Percentiles rank a stretch among this genome's conserved stretches.
phyloP scores from a whole-genome alignment of 192 early-diverging fungal species.

The Pilaira anomala region DNA sequence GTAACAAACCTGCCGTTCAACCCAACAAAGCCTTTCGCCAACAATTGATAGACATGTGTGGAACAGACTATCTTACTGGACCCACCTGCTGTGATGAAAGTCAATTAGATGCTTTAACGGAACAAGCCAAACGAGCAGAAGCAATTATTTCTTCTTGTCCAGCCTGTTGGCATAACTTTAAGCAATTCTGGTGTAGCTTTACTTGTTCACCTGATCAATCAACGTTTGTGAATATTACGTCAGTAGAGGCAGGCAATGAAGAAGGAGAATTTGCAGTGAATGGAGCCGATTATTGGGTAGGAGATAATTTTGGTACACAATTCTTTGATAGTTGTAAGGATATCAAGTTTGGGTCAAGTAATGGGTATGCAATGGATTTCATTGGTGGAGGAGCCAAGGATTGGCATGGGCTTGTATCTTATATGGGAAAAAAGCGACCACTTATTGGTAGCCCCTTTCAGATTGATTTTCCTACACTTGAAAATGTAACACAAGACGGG shows the following conservation, averaged over 20 bases:
- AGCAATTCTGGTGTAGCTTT: conserved; percentile 61
- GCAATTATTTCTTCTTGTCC: conserved; percentile 57
- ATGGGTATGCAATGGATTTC: conserved; percentile 65
- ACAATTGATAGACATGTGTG: conserved; percentile 51
- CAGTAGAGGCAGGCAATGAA: conserved; percentile 19
- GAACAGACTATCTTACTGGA: conserved; percentile 41
- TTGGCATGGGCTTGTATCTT: conserved; percentile 51
- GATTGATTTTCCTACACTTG: conserved; percentile 52
- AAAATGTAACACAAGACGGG: conserved; percentile 18
- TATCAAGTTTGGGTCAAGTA: conserved; percentile 62
- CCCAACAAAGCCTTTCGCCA: conserved; percentile 41
- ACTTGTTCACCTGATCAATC: conserved; percentile 66
- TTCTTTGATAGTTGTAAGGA: conserved; percentile 65
- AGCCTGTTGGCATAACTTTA: conserved; percentile 65
- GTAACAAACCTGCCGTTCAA: conserved; percentile 45
- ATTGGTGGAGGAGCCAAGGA: conserved; percentile 61
- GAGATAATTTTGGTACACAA: conserved; percentile 47
- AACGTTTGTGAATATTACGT: conserved; percentile 60
- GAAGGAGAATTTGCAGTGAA: conserved; percentile 40
- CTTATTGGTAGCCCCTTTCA: conserved; percentile 60
- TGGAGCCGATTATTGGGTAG: conserved; percentile 51
- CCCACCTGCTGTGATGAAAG: conserved; percentile 54
- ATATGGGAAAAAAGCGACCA: conserved; percentile 53
- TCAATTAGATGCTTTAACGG: conserved; percentile 47
- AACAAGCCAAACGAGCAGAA: conserved; percentile 49